Conservation (phyloP, 2,329 filamentous ascomycete species). For the Alternaria incomplexa region DNA sequence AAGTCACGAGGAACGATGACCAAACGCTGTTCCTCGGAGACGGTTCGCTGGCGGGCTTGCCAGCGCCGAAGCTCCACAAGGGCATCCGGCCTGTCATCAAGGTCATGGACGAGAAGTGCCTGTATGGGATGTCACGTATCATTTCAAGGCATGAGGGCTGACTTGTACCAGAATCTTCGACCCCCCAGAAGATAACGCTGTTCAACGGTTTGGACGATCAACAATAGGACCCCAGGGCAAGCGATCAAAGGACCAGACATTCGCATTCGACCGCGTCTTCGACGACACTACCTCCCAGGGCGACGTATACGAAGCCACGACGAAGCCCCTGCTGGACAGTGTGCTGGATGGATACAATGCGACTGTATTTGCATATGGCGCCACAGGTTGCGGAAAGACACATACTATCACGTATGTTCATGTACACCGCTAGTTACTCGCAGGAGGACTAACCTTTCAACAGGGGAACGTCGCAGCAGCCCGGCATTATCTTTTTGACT, state of each 20-base stretch:
- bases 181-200: constrained; percentile 90
- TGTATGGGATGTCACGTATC: constrained; percentile 65
- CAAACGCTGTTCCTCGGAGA: constrained; percentile 93
- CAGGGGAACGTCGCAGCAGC: constrained; percentile 82
- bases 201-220: constrained; percentile 84
- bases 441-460: constrained; percentile 21
- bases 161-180: constrained; percentile 79
- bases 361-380: constrained; percentile 97
- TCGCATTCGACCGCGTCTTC: constrained; percentile 95
- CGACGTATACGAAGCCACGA: constrained; percentile 95
- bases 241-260: constrained; percentile 95
- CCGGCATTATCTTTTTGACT: constrained; percentile 96
- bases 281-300: constrained; percentile 92
- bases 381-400: constrained; percentile 97
- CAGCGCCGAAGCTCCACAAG: constrained; percentile 83
- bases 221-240: constrained; percentile 77
- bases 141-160: constrained; percentile 16
- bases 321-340: constrained; percentile 86
- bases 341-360: constrained; percentile 98
- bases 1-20: constrained; percentile 81
- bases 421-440: background rate
- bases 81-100: constrained; percentile 93
- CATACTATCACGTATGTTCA: constrained; percentile 75
- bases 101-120: constrained; percentile 91
- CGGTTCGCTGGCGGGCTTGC: constrained; percentile 86